phyloP scores from a whole-genome alignment of 148 eudicot genomes.

The Nyssa sinensis region DNA sequence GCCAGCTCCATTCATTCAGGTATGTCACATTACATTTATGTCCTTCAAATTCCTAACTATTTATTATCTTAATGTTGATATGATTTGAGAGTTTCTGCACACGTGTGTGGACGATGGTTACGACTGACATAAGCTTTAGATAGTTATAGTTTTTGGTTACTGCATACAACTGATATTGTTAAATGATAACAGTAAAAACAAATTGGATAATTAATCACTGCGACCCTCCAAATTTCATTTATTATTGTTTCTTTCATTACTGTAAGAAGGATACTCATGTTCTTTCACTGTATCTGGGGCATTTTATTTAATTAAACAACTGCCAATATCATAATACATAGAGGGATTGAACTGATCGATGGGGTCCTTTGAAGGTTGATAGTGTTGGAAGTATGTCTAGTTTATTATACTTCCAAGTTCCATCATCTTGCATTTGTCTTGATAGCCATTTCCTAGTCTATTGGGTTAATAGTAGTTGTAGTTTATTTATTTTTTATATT shows the following conservation, averaged over 20 bases:
- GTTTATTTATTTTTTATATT: too few species aligned
- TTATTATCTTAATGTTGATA: neutral
- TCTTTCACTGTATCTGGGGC: neutral
- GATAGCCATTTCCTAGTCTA: neutral
- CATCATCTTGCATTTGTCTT: neutral
- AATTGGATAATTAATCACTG: neutral
- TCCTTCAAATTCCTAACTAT: neutral
- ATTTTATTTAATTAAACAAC: neutral
- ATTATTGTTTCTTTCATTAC: neutral
- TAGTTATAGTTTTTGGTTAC: neutral
- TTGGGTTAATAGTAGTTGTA: neutral
- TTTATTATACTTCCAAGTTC: neutral
- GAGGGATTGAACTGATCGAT: neutral
- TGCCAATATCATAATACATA: neutral
- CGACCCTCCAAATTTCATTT: neutral
- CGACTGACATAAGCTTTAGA: neutral
- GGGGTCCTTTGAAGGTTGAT: neutral
- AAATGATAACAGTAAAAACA: neutral
- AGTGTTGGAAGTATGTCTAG: constrained; percentile 1
- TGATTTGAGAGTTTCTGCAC: neutral
- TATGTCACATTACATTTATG: constrained; percentile 17
- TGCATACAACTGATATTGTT: neutral
- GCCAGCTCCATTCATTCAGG: constrained; percentile 99
- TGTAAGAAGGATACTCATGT: neutral
- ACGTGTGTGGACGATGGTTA: neutral